Percentiles rank a stretch among this genome's conserved stretches.
These are phyloP conservation scores for Primulina tabacum DNA, from an alignment of 257 asterid species.

Conservation along the genomic window DNA sequence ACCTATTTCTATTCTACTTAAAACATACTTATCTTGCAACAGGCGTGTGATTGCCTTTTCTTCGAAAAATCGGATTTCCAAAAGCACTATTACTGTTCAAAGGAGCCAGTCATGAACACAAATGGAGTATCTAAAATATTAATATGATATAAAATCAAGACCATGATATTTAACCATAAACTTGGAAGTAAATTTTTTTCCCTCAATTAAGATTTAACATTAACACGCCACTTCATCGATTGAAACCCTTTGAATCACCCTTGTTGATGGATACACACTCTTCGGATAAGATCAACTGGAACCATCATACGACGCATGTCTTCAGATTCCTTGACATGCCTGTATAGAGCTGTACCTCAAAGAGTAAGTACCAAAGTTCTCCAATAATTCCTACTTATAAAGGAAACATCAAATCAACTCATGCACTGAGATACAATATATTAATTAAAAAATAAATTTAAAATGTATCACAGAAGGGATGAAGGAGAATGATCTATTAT, in stretches of 20 bases:
- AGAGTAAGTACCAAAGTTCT: neutral
- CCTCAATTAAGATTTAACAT: conserved; percentile 5
- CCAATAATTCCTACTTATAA: conserved; percentile 11
- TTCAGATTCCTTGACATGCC: conserved; percentile 69
- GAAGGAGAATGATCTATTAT: neutral
- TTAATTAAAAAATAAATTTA: neutral
- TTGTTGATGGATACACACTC: conserved; percentile 44
- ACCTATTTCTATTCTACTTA: too few relatives aligned
- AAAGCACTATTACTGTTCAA: neutral
- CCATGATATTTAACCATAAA: neutral
- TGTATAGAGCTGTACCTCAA: conserved; percentile 47
- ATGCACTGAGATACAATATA: neutral
- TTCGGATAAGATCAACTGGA: conserved; percentile 77
- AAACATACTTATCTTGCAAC: neutral
- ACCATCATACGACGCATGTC: conserved; percentile 69
- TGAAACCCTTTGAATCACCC: neutral
- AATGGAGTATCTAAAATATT: neutral
- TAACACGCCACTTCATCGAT: neutral
- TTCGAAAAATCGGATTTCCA: conserved; percentile 3
- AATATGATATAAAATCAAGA: neutral
- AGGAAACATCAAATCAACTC: neutral
- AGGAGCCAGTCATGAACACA: conserved; percentile 8
- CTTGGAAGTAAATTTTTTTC: neutral
- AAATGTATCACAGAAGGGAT: neutral
- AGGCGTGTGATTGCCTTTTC: neutral